Evolutionary conservation across 352 stramenopile genomes (phyloP).

Genomic region (Phytophthora meadii): DNA sequence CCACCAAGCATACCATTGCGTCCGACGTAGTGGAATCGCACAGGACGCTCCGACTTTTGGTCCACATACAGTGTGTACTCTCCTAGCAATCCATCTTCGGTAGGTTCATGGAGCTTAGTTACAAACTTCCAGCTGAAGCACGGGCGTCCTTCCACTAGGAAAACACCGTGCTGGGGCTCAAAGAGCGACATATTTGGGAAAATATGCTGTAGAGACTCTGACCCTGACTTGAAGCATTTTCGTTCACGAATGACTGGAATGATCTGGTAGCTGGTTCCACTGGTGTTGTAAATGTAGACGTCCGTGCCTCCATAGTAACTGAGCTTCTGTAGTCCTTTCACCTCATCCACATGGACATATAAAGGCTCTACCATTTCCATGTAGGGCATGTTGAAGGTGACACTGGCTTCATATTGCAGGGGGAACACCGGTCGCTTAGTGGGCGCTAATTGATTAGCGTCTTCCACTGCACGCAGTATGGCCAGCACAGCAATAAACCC

Average conservation of each 20-base stretch:
- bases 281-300: conserved; percentile 89
- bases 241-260: conserved; percentile 80
- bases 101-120: conserved; percentile 61
- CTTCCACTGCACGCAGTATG: conserved; percentile 83
- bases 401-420: conserved; percentile 86
- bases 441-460: conserved; percentile 75
- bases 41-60: conserved; percentile 69
- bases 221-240: conserved; percentile 73
- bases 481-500: conserved; percentile 84
- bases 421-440: conserved; percentile 79
- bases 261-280: conserved; percentile 81
- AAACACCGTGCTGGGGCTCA: conserved; percentile 84
- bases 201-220: conserved; percentile 75
- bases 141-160: conserved; percentile 68
- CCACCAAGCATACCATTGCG: conserved; percentile 87
- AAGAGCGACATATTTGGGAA: conserved; percentile 88
- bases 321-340: conserved; percentile 79
- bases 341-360: conserved; percentile 84
- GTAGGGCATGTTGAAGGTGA: conserved; percentile 91
- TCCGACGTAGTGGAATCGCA: conserved; percentile 89
- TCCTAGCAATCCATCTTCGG: conserved; percentile 69
- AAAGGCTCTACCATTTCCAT: conserved; percentile 89
- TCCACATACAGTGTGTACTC: conserved; percentile 91
- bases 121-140: conserved; percentile 88
- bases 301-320: conserved; percentile 91